Percentiles rank a stretch among this genome's conserved stretches.
Conservation (phyloP, 352 stramenopile species). For the Phytophthora litchii region DNA sequence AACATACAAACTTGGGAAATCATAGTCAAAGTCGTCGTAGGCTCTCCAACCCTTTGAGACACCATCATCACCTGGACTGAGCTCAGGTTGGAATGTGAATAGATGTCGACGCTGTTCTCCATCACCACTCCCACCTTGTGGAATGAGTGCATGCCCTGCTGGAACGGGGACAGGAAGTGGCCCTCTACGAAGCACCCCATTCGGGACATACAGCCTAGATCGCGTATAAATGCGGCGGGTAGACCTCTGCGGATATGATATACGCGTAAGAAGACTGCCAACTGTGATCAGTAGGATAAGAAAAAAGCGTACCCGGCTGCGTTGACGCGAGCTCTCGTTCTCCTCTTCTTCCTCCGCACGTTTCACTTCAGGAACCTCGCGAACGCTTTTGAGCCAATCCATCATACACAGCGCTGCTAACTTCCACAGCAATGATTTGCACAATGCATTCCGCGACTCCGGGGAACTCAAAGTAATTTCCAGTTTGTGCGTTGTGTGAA, state of each 20-base stretch:
- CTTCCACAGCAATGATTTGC: slow-evolving; percentile 57
- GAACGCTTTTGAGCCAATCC: slow-evolving; percentile 38
- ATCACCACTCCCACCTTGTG: slow-evolving; percentile 4
- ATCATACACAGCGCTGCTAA: slow-evolving; percentile 51
- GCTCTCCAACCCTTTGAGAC: slow-evolving; percentile 17
- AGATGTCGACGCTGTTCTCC: slow-evolving; percentile 23
- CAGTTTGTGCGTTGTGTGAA: slow-evolving; percentile 46
- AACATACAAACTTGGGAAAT: slow-evolving; percentile 25
- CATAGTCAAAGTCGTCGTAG: slow-evolving; percentile 39
- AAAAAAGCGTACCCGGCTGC: slow-evolving; percentile 23
- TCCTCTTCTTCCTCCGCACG: slow-evolving; percentile 42
- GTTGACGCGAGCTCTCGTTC: slow-evolving; percentile 32
- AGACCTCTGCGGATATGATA: slow-evolving; percentile 16
- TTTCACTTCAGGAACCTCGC: slow-evolving; percentile 18
- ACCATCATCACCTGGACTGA: background rate
- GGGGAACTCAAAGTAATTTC: slow-evolving; percentile 18
- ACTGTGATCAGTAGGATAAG: background rate
- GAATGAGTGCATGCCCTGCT: slow-evolving; percentile 23
- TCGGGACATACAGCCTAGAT: slow-evolving; percentile 32
- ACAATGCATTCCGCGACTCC: slow-evolving; percentile 27
- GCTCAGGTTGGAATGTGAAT: slow-evolving; percentile 11
- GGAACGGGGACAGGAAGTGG: slow-evolving; percentile 28
- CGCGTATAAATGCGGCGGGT: slow-evolving; percentile 23
- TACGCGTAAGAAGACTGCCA: slow-evolving; percentile 1
- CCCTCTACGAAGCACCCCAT: slow-evolving; percentile 27